Base-by-base conservation (phyloP, 768 basidiomycete genomes). In the Rhodotorula paludigena region DNA sequence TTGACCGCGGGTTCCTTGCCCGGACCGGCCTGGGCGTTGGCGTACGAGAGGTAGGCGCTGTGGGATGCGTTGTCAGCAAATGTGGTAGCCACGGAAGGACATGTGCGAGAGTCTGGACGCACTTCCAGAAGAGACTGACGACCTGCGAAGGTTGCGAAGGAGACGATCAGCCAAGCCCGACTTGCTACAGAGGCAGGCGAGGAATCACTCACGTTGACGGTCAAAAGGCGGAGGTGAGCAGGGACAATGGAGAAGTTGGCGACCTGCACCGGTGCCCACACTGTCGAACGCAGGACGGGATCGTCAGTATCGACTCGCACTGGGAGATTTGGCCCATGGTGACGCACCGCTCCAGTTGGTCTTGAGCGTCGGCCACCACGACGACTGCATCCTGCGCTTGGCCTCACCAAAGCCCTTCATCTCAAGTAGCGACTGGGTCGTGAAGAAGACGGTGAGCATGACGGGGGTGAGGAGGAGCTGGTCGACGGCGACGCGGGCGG, bases 181-280 rank as follows among this genome's bases (percentile, higher is more conserved):
- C 88, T 89, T 80, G 21, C 3, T 1, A 51, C 18, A 20, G 44
- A 48, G 33, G 41, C 53, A 66, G 90, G 81, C 74, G 86, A 87
- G 58, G 90, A 88, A 18, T 3, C 25, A 25, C 30, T 18, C 49
- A 87, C 83, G 73, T 89, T 83, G 32, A 92, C 84, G 28, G 87
- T 81, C 28, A 87, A 82, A 60, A 91, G 86, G 44, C 89, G 85
- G 42, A 90, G 78, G 72, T 91, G 89, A 8, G 83, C 85, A 3
- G 90, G 90, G 1, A 90, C 83, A 39, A 91, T 30, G 15, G 84
- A 80, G 74, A 91, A 92, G 78, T 92, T 92, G 80, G 89, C 81
- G 61, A 86, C 74, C 76, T 92, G 68, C 0, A 63, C 60, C 1
- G 68, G 68, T n/a, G 63, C 60, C 66, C 66, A 68, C 15, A 62